Evolutionary conservation across 164 flowering plant species (phyloP), one percentile per base, ranked within the genome.

Genomic region (Tinospora cordifolia): DNA sequence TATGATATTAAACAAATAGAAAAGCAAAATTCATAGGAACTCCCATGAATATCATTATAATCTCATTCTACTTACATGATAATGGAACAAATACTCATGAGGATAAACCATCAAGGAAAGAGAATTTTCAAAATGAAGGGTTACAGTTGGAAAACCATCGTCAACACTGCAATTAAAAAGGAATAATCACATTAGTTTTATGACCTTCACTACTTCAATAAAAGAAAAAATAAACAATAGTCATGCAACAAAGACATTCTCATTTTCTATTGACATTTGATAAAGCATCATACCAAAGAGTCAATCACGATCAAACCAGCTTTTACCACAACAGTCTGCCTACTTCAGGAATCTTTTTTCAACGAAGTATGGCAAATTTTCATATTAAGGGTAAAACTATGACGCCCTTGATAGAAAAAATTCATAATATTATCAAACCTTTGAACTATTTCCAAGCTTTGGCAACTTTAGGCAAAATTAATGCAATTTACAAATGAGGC

Each of bases 61-160:
- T 41, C 46, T 25, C 67, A 17, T 59, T 27, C 49, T n/a, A 83
- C 87, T 86, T 82, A 88, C 92, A 36, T 49, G 66, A 39, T 83
- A 59, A 58, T 81, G 80, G 73, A 91, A 86, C 39, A 93, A 79
- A 79, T 93, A 93, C 0, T 91, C 92, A 69, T 79, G 93, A 66
- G 98, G 93, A 80, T 83, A 78, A 77, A 90, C 87, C 13, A 74
- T 74, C 84, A 91, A 66, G 22, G 78, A 6, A 63, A 91, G 78
- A 39, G 90, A 84, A 62, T 79, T 64, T 9, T 84, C 84, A 72
- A 93, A 93, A 65, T 80, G 77, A 30, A 93, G 82, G 2, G 72
- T 84, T 30, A 93, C 89, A n/a, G 21, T 71, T 24, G 98, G 97
- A 79, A 91, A 93, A 51, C 83, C 90, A 74, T 85, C 84, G 72